These are phyloP conservation scores for Mycena floridula DNA, from an alignment of 768 basidiomycete species.

Conservation along the genomic window DNA sequence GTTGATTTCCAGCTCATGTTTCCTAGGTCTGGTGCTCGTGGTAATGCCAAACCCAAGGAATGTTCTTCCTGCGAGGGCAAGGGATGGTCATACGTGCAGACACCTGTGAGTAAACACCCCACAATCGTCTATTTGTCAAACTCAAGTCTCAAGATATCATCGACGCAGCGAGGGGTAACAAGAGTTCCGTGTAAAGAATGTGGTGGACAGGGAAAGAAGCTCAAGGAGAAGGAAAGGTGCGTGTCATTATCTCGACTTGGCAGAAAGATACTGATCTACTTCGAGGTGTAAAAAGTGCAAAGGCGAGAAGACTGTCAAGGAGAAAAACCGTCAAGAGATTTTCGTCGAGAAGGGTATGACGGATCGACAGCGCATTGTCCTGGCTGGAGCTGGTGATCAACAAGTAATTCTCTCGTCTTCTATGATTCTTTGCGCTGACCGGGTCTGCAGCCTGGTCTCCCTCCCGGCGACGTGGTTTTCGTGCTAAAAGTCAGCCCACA, in stretches of 20 bases:
- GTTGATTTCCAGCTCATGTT: slow-evolving; percentile 6
- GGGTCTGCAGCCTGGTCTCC: slow-evolving; percentile 68
- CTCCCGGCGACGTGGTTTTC: slow-evolving; percentile 90
- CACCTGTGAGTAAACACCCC: slow-evolving; percentile 32
- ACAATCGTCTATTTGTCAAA: neutral
- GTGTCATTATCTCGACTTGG: slow-evolving; percentile 10
- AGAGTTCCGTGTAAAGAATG: slow-evolving; percentile 64
- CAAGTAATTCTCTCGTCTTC: slow-evolving; percentile 40
- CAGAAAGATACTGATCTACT: slow-evolving; percentile 3
- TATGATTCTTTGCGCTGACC: too few species aligned
- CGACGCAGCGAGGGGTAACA: slow-evolving; percentile 42
- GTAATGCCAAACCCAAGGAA: slow-evolving; percentile 76
- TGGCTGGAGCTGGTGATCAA: slow-evolving; percentile 91
- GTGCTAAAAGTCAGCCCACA: slow-evolving; percentile 64
- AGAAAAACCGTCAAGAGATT: slow-evolving; percentile 87
- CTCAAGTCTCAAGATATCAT: slow-evolving; percentile 28
- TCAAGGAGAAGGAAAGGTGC: slow-evolving; percentile 82
- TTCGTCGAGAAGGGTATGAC: slow-evolving; percentile 83
- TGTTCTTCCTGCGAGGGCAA: slow-evolving; percentile 82
- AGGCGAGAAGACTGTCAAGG: slow-evolving; percentile 74
- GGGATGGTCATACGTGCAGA: slow-evolving; percentile 63
- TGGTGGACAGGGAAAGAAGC: slow-evolving; percentile 57
- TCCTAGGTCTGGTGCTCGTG: slow-evolving; percentile 72
- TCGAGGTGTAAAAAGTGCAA: slow-evolving; percentile 93
- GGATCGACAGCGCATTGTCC: slow-evolving; percentile 77